A percentile compares a stretch with the other conserved stretches of the same genome.
phyloP scores from a whole-genome alignment of 192 early-diverging fungal species.

The Backusella tuberculispora region DNA sequence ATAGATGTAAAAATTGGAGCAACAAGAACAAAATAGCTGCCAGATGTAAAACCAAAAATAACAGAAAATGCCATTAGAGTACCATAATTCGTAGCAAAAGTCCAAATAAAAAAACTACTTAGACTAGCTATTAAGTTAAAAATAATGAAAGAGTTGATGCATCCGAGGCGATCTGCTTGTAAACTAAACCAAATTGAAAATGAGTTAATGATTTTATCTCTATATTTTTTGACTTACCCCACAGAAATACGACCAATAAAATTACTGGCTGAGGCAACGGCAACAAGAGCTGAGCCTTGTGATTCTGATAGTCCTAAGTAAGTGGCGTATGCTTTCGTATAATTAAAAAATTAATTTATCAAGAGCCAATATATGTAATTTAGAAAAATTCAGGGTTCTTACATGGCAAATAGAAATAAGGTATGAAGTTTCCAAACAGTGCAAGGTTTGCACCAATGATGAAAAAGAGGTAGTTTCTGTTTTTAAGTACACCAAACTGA shows the following conservation, averaged over 20 bases:
- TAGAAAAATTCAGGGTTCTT: background rate
- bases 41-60: conserved; percentile 40
- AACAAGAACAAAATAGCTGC: conserved; percentile 42
- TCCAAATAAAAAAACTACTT: conserved; percentile 38
- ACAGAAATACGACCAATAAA: conserved; percentile 36
- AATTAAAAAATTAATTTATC: background rate
- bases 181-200: conserved; percentile 12
- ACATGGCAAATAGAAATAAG: conserved; percentile 37
- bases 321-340: conserved; percentile 26
- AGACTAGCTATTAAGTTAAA: conserved; percentile 30
- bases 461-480: conserved; percentile 30
- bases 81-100: conserved; percentile 39
- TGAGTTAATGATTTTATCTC: background rate
- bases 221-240: background rate
- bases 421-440: conserved; percentile 36
- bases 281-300: conserved; percentile 32
- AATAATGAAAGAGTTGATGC: conserved; percentile 35
- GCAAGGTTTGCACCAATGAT: conserved; percentile 20
- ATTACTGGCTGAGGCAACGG: conserved; percentile 25
- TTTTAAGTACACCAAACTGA: conserved; percentile 25
- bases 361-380: background rate
- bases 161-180: conserved; percentile 36
- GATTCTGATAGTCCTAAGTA: conserved; percentile 25
- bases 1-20: conserved; percentile 30
- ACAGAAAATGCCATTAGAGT: conserved; percentile 35